Base-by-base conservation (phyloP, 176 grass and related monocot species). In the Musa acuminata region DNA sequence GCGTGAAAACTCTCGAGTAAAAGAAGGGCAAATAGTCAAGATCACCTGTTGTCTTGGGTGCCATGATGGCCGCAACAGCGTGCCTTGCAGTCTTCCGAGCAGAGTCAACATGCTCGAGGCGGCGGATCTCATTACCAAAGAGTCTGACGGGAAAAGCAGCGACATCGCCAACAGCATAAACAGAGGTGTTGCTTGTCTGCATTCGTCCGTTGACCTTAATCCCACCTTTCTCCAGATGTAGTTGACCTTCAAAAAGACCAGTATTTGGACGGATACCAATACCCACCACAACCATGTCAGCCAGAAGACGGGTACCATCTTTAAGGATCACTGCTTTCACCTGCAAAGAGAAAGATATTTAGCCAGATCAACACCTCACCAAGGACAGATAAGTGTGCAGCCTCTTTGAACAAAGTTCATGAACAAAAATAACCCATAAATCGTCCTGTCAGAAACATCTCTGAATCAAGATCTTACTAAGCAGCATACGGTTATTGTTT, bases 1-100 rank as follows among this genome's bases (percentile, higher is more conserved):
- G 77, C 27, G 88, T 74, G 80, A 98, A 98, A 60, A 98, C 86
- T 83, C 95, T 90, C 19, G 95, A 98, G 84, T 98, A 98, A 68
- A 98, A 94, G 86, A 98, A 98, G 35, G 95, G 95, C 7, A 98
- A 24, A 69, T 93, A 98, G 75, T 98, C 84, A 0, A 98, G 72
- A 13, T 98, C 88, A 52, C 69, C 87, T 53, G 82, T 89, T 82
- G 80, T 85, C 4, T 77, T 67, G 77, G 87, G 80, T 51, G 85
- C 80, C 86, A 94, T 78, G 71, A 98, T 98, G 49, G 88, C 82
- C 1, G 95, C 82, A 52, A 98, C 95, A 75, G 90, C 88, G 77
- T 98, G 90, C 54, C 85, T 91, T 3, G 90, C 95, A 35, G 86
- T 98, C 87, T 85, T 91, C 49, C 90, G 90, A 49, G 95, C 90